These are phyloP conservation scores for Trichoderma sp. DNA, from an alignment of 2,329 filamentous ascomycete genomes.

Conservation along the genomic window DNA sequence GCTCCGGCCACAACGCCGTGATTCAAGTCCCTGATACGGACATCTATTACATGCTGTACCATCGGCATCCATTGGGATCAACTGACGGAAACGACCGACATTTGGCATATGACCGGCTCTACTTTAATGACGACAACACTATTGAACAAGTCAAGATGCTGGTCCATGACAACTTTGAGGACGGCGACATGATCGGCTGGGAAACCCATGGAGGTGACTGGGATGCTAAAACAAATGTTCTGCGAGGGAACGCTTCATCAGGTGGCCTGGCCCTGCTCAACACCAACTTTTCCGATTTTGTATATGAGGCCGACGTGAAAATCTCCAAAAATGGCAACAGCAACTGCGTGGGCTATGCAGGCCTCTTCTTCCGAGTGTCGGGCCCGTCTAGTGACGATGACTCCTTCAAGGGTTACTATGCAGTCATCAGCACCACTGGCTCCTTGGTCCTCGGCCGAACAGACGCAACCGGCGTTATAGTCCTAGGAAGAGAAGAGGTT, in stretches of 20 bases:
- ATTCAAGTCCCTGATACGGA: conserved; percentile 48
- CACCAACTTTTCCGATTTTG: conserved; percentile 24
- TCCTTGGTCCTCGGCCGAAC: conserved; percentile 29
- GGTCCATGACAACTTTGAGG: conserved; percentile 45
- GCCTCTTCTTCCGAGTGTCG: conserved; percentile 40
- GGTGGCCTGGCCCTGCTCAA: conserved; percentile 22
- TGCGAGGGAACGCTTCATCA: background rate
- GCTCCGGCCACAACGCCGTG: conserved; percentile 47
- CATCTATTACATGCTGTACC: conserved; percentile 51
- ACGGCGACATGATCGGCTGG: conserved; percentile 43
- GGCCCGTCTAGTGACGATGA: conserved; percentile 22
- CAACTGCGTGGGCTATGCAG: conserved; percentile 31
- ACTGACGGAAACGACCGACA: conserved; percentile 48
- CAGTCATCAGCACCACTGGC: conserved; percentile 32
- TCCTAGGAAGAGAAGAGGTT: conserved; percentile 12
- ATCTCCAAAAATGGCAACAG: background rate
- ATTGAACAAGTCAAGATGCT: conserved; percentile 48
- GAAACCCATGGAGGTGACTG: conserved; percentile 28
- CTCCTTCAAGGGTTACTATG: conserved; percentile 33
- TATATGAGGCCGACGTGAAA: conserved; percentile 20
- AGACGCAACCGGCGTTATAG: conserved; percentile 18
- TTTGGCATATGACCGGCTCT: conserved; percentile 50
- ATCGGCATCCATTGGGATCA: conserved; percentile 46
- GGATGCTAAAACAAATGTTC: background rate
- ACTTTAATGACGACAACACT: conserved; percentile 46